Conservation (phyloP, 257 asterid species). For the Solanum raphanifolium region DNA sequence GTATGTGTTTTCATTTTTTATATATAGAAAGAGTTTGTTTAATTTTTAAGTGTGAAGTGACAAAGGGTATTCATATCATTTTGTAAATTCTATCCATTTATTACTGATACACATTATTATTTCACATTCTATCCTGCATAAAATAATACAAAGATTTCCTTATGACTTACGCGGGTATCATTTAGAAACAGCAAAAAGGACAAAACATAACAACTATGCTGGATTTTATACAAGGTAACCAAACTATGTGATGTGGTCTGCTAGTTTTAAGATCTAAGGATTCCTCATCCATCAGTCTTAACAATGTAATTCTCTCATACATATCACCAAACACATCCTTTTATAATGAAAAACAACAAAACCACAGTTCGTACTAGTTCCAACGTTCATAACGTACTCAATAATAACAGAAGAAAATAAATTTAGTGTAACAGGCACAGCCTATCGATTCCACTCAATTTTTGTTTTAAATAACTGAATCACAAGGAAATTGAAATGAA, state of each 20-base stretch:
- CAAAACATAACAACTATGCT: neutral
- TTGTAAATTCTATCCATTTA: neutral
- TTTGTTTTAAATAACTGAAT: neutral
- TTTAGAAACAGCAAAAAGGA: neutral
- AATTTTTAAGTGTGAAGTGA: neutral
- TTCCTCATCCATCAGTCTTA: neutral
- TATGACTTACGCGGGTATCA: neutral
- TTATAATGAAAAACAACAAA: neutral
- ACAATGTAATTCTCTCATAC: neutral
- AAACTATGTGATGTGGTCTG: neutral
- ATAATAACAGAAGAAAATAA: neutral
- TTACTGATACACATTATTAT: neutral
- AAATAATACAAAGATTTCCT: neutral
- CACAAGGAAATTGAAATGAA: neutral
- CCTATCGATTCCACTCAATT: neutral
- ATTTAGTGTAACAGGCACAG: neutral
- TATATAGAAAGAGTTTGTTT: neutral
- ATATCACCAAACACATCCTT: neutral
- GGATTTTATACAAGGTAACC: neutral
- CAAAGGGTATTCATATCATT: neutral
- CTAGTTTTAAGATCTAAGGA: neutral
- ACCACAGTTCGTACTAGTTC: neutral
- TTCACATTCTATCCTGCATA: neutral
- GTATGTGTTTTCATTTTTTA: neutral
- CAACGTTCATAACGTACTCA: neutral